Conservation (phyloP, 1,284 basidiomycete genomes). For the Agaricales sp. region DNA sequence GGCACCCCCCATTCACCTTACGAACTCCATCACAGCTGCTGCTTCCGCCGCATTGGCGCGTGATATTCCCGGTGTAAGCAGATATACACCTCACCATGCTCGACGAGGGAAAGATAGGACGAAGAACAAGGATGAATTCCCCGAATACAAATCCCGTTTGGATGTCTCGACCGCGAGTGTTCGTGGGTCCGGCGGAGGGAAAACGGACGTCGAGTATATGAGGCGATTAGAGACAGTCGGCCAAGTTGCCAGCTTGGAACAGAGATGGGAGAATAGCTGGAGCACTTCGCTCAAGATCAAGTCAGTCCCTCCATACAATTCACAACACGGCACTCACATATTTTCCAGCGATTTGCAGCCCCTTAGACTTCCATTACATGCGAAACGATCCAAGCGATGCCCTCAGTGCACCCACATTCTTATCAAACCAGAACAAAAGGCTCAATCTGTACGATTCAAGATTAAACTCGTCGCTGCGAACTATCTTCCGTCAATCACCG, state of each 20-base stretch:
- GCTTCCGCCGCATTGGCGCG: constrained; percentile 75
- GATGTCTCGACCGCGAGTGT: constrained; percentile 47
- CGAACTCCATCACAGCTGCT: constrained; percentile 77
- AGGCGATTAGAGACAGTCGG: constrained; percentile 46
- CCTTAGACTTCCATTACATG: constrained; percentile 80
- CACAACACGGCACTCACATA: neutral
- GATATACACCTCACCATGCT: constrained; percentile 44
- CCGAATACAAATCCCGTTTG: constrained; percentile 60
- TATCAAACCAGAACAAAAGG: constrained; percentile 96
- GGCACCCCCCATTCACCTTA: constrained; percentile 46
- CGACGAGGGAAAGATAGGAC: constrained; percentile 44
- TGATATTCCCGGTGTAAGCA: constrained; percentile 68
- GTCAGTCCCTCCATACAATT: constrained; percentile 50
- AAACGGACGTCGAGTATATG: constrained; percentile 63
- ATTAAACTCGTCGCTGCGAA: constrained; percentile 94
- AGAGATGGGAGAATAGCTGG: constrained; percentile 81
- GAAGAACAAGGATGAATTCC: constrained; percentile 62
- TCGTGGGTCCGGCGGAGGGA: constrained; percentile 47
- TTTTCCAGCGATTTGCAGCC: constrained; percentile 68
- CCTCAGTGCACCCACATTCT: constrained; percentile 91
- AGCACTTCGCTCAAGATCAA: constrained; percentile 48
- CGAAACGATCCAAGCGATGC: constrained; percentile 94
- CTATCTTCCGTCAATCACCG: constrained; percentile 85
- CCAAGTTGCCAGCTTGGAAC: constrained; percentile 65
- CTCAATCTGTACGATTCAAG: constrained; percentile 88